phyloP scores from a whole-genome alignment of 495 filamentous ascomycete species.

The Aspergillus conjunctus region DNA sequence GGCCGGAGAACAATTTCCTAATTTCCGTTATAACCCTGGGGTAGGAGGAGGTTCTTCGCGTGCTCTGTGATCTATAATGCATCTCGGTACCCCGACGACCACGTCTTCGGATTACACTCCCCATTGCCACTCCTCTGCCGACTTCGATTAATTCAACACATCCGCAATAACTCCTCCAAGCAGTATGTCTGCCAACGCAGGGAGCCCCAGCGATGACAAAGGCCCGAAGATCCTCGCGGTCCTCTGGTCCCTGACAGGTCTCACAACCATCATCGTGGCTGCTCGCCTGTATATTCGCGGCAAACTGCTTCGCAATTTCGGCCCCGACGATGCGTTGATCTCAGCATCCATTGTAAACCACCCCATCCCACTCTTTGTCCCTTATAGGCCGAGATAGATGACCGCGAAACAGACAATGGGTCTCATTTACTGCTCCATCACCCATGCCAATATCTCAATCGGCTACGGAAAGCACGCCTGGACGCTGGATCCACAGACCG shows the following conservation, averaged over 20 bases:
- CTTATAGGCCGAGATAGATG: not conserved
- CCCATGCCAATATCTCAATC: slow-evolving; percentile 27
- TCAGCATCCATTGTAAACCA: slow-evolving; percentile 40
- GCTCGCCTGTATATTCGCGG: slow-evolving; percentile 51
- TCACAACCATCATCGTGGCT: slow-evolving; percentile 37
- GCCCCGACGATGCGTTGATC: slow-evolving; percentile 56
- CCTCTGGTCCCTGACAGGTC: slow-evolving; percentile 39
- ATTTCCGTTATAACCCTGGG: no score
- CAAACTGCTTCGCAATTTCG: slow-evolving; percentile 45
- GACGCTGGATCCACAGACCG: slow-evolving; percentile 11
- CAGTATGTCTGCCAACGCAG: slow-evolving; percentile 10
- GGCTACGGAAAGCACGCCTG: slow-evolving; percentile 35
- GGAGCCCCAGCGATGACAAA: slow-evolving; percentile 27
- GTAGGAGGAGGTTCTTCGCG: no score
- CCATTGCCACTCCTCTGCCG: not conserved
- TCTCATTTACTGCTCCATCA: slow-evolving; percentile 22
- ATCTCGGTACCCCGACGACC: not conserved
- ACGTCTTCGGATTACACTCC: no score
- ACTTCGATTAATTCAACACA: not conserved
- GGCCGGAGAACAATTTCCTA: no score
- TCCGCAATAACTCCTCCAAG: not conserved
- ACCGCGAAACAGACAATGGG: slow-evolving; percentile 24
- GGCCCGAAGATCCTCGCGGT: slow-evolving; percentile 47
- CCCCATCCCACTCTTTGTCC: not conserved
- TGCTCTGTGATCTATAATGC: not conserved